A percentile compares a stretch with the other conserved stretches of the same genome.
These are phyloP conservation scores for Ordospora colligata DNA, from an alignment of 371 early-diverging fungal species.

Conservation along the genomic window DNA sequence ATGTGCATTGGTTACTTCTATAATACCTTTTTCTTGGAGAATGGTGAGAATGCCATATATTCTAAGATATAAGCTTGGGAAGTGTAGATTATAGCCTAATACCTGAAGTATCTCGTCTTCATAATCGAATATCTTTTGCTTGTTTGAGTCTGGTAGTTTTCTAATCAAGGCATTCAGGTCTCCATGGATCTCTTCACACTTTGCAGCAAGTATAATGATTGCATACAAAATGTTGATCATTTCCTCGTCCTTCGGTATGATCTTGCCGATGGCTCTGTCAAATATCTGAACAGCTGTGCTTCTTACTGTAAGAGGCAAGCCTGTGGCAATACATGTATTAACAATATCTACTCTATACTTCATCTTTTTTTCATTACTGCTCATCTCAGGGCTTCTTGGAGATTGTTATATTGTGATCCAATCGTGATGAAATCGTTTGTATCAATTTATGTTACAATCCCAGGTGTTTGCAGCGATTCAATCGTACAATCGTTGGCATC, in stretches of 20 bases:
- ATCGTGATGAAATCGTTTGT: constrained; percentile 2
- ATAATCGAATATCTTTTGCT: not conserved
- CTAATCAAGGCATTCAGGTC: not conserved
- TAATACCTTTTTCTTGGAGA: not conserved
- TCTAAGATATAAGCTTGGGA: constrained; percentile 13
- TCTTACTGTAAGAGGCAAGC: constrained; percentile 30
- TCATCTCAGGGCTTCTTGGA: not conserved
- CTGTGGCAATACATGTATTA: not conserved
- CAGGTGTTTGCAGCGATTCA: not conserved
- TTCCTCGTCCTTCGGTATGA: not conserved
- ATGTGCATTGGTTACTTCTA: not conserved
- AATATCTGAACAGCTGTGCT: constrained; percentile 29
- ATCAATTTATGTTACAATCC: not conserved
- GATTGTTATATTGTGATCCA: not conserved
- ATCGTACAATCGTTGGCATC: not conserved
- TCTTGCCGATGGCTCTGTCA: not conserved
- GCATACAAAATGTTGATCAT: not conserved
- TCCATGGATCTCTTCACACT: constrained; percentile 20
- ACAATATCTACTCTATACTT: not conserved
- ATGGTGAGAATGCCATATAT: not conserved
- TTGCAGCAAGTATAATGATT: constrained; percentile 13
- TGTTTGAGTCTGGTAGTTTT: not conserved
- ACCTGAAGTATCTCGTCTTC: constrained; percentile 2
- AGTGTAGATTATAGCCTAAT: not conserved
- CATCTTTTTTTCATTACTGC: not conserved